Evolutionary conservation across 192 early-diverging fungal species (phyloP), one percentile per base, ranked within the genome.

Genomic region (Rhizophagus prolifer): DNA sequence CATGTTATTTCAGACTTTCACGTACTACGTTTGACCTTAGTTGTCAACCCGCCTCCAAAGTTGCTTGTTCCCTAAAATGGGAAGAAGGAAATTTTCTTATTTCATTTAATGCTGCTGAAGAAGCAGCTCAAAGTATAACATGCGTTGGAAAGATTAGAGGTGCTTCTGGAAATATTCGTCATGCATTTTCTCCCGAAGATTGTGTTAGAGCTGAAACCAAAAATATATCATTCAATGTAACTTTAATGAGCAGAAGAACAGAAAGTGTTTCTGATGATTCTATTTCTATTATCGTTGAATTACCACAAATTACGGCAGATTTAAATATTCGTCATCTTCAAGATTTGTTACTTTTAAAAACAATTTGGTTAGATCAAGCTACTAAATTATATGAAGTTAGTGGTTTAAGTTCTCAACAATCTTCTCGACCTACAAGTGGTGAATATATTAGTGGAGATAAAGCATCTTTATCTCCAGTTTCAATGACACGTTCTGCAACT

Each of bases 101-200:
- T 72, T 85, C 81, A 26, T 85, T 79, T 5, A 84, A 81, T 46
- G 84, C 82, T n/a, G 79, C 74, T 12, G 77, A 82, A 8, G 59
- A 34, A 3, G 81, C 79, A 1, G 77, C 80, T 59, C 77, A 81
- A 38, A 85, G 85, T 21, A 78, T 87, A 30, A 90, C 86, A 19
- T 86, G 89, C 75, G 82, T 86, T 28, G 91, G 83, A 12, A 88
- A 82, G 34, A 84, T 93, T 30, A 76, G 80, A n/a, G 86, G 86
- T 5, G 86, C 87, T 0, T 90, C 89, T 1, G 89, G 86, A 0
- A 81, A 88, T 44, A 84, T 93, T 26, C 89, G 89, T 3, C 93
- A 94, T 74, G 80, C 86, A 21, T 94, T 92, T 74, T 94, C 93
- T n/a, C 91, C 91, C 19, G 88, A 92, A 78, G 81, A 85, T 74